A percentile compares a stretch with the other conserved stretches of the same genome.
These are phyloP conservation scores for Trichosphaerium sp. DNA, from an alignment of 78 protist species.

Conservation along the genomic window DNA sequence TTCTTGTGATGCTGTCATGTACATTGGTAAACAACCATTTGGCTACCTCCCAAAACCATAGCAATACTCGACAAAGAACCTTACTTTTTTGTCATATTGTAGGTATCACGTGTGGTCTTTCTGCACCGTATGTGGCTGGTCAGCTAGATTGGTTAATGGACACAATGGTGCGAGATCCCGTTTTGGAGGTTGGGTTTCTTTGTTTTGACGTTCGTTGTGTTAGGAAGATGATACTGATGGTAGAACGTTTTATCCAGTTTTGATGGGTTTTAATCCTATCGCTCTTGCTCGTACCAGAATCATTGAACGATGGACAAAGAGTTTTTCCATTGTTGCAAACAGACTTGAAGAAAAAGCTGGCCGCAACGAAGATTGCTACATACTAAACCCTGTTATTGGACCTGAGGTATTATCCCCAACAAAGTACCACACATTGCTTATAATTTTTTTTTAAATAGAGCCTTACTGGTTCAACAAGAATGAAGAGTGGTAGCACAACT, in stretches of 20 bases:
- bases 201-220: neutral
- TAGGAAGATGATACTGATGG: neutral
- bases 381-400: constrained; percentile 68
- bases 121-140: constrained; percentile 76
- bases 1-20: neutral
- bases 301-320: constrained; percentile 45
- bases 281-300: constrained; percentile 25
- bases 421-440: no score
- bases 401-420: constrained; percentile 81
- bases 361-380: neutral
- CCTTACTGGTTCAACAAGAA: constrained; percentile 77
- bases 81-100: constrained; percentile 2
- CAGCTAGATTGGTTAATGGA: constrained; percentile 26
- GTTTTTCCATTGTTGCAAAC: constrained; percentile 16
- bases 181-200: no score
- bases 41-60: neutral
- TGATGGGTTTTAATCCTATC: constrained; percentile 76
- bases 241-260: neutral
- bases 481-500: constrained; percentile 75
- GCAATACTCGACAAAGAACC: neutral
- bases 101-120: constrained; percentile 81
- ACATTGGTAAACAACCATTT: neutral
- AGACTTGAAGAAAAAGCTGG: neutral
- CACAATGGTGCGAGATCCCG: neutral
- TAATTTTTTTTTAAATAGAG: no score